Conservation (phyloP, 2,329 filamentous ascomycete genomes). For the Neurospora sp. region DNA sequence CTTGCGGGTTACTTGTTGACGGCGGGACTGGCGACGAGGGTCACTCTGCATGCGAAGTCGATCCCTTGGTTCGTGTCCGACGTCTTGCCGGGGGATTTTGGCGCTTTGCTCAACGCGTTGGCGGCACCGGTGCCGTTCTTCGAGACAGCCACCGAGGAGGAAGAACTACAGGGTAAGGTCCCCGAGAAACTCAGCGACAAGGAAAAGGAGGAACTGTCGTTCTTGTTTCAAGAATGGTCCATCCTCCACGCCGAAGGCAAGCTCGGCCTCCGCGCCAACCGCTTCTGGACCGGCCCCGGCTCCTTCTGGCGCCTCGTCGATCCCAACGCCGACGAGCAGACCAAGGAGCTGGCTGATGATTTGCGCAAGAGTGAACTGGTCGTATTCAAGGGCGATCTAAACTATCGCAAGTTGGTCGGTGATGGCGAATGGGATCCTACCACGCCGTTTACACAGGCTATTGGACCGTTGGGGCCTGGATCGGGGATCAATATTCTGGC, state of each 20-base stretch:
- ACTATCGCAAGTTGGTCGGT: conserved; percentile 85
- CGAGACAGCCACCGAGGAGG: conserved; percentile 61
- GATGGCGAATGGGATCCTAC: conserved; percentile 83
- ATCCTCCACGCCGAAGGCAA: conserved; percentile 73
- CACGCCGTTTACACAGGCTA: conserved; percentile 73
- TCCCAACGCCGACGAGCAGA: conserved; percentile 42
- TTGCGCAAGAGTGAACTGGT: conserved; percentile 77
- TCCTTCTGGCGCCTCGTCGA: conserved; percentile 71
- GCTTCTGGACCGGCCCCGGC: conserved; percentile 83
- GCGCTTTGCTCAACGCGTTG: conserved; percentile 64
- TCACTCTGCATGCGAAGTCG: conserved; percentile 86
- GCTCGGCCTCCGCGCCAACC: conserved; percentile 71
- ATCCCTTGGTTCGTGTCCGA: conserved; percentile 99
- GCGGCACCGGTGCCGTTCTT: conserved; percentile 71
- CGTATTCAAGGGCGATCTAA: conserved; percentile 94
- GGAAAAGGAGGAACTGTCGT: conserved; percentile 58
- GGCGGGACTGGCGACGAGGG: conserved; percentile 71
- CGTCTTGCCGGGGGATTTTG: conserved; percentile 79
- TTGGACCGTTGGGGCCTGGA: conserved; percentile 73
- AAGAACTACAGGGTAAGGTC: conserved; percentile 43
- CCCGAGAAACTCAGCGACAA: conserved; percentile 54
- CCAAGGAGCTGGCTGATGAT: conserved; percentile 61
- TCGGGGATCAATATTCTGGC: conserved; percentile 81
- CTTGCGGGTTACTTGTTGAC: conserved; percentile 84
- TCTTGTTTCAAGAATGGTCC: conserved; percentile 77